A percentile compares a stretch with the other conserved stretches of the same genome.
These are phyloP conservation scores for Candida qinlingensis DNA, from an alignment of 805 yeast genomes.

Conservation along the genomic window DNA sequence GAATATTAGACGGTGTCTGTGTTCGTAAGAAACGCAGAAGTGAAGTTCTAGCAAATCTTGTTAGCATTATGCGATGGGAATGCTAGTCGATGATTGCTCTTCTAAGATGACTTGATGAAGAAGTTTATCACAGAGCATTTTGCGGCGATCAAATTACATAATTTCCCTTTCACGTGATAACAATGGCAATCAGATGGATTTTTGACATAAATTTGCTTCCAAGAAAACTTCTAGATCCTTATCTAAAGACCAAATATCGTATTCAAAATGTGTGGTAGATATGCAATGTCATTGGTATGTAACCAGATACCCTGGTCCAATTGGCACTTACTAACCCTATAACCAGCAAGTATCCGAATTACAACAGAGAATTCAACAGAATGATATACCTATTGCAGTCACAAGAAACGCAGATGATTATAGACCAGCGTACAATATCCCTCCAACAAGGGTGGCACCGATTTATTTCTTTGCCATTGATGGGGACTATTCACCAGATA, in stretches of 20 bases:
- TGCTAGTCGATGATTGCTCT: no score
- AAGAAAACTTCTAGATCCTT: no score
- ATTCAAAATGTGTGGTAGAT: conserved; percentile 57
- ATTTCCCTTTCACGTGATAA: no score
- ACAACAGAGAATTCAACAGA: conserved; percentile 10
- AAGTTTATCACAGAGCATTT: no score
- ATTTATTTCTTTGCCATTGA: conserved; percentile 22
- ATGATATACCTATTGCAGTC: conserved; percentile 4
- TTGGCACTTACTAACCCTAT: neutral
- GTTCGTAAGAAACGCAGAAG: neutral
- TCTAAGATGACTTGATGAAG: neutral
- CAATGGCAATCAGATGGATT: no score
- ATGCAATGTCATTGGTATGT: conserved; percentile 42
- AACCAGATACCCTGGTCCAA: neutral
- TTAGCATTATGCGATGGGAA: neutral
- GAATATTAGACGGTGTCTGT: neutral
- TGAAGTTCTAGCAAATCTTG: neutral
- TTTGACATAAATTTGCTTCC: no score
- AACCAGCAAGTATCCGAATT: conserved; percentile 13
- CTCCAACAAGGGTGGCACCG: conserved; percentile 52
- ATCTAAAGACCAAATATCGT: neutral
- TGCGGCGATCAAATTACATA: no score
- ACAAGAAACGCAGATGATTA: conserved; percentile 18
- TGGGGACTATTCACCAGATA: neutral
- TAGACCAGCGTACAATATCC: conserved; percentile 47